Evolutionary conservation across 2,329 filamentous ascomycete genomes (phyloP).

Genomic region (Didymella pinodella): DNA sequence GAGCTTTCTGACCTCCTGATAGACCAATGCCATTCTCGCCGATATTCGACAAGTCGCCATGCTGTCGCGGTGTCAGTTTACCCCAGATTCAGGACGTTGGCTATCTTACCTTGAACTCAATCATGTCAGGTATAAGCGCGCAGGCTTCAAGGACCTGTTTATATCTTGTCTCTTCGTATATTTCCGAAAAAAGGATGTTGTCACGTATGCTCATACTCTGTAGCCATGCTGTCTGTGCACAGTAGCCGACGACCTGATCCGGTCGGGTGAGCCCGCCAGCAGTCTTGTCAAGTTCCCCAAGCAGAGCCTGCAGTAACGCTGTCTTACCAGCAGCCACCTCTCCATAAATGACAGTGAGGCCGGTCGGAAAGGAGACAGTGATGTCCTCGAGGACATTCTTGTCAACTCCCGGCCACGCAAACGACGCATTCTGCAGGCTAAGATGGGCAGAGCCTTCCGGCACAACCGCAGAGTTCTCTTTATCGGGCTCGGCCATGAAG

Average conservation of each 20-base stretch:
- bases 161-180: conserved; percentile 74
- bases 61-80: conserved; percentile 23
- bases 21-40: conserved; percentile 69
- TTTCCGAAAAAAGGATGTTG: conserved; percentile 70
- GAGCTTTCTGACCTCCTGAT: conserved; percentile 68
- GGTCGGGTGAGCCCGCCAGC: conserved; percentile 61
- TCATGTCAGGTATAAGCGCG: conserved; percentile 67
- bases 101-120: conserved; percentile 61
- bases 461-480: conserved; percentile 60
- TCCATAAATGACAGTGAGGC: conserved; percentile 68
- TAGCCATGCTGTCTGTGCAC: conserved; percentile 71
- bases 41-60: conserved; percentile 69
- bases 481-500: conserved; percentile 87
- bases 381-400: conserved; percentile 64
- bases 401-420: conserved; percentile 77
- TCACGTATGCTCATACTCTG: conserved; percentile 75
- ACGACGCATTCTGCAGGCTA: conserved; percentile 70
- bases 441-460: conserved; percentile 50
- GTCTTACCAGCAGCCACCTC: conserved; percentile 72
- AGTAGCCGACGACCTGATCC: conserved; percentile 68
- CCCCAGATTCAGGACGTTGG: not conserved
- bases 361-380: conserved; percentile 62
- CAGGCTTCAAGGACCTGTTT: conserved; percentile 73
- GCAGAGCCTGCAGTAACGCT: conserved; percentile 64
- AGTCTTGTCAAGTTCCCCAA: conserved; percentile 66